Percentiles rank a stretch among this genome's conserved stretches.
phyloP scores from a whole-genome alignment of 139 green algal species.

The Bryopsis sp. region DNA sequence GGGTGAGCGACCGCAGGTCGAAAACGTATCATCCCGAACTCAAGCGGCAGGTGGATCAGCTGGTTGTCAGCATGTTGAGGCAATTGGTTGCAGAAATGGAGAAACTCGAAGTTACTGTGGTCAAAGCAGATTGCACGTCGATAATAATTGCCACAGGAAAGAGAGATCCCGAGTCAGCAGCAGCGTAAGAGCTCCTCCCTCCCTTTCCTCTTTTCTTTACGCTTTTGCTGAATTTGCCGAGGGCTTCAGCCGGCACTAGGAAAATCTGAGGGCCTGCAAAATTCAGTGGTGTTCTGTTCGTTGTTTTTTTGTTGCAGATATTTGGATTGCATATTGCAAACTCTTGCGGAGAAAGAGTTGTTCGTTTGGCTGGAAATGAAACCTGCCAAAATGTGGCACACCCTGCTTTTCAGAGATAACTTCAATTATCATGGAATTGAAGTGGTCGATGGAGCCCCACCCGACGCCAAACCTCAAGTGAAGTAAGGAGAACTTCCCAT shows the following conservation, averaged over 20 bases:
- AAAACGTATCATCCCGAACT: not conserved
- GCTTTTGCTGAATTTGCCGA: not conserved
- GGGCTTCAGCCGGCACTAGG: not conserved
- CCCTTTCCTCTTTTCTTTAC: not conserved
- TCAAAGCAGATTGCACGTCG: not conserved
- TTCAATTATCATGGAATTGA: not conserved
- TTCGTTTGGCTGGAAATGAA: not conserved
- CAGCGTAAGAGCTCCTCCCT: not conserved
- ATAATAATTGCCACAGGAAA: not conserved
- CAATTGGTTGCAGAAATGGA: not conserved
- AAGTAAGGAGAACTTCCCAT: not conserved
- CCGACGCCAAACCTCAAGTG: not conserved
- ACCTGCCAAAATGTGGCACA: not conserved
- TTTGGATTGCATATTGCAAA: not conserved
- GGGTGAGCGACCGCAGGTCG: not conserved
- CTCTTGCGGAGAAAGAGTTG: not conserved
- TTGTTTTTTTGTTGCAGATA: not conserved
- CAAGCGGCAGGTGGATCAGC: not conserved
- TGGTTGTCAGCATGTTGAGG: not conserved
- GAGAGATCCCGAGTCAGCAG: not conserved
- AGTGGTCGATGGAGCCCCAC: not conserved
- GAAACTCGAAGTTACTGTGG: not conserved
- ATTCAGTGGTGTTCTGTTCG: not conserved
- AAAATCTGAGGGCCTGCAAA: not conserved
- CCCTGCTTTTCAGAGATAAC: not conserved